Evolutionary conservation across 2,329 filamentous ascomycete species (phyloP), one percentile per base, ranked within the genome.

Genomic region (Kalmusia sp.): DNA sequence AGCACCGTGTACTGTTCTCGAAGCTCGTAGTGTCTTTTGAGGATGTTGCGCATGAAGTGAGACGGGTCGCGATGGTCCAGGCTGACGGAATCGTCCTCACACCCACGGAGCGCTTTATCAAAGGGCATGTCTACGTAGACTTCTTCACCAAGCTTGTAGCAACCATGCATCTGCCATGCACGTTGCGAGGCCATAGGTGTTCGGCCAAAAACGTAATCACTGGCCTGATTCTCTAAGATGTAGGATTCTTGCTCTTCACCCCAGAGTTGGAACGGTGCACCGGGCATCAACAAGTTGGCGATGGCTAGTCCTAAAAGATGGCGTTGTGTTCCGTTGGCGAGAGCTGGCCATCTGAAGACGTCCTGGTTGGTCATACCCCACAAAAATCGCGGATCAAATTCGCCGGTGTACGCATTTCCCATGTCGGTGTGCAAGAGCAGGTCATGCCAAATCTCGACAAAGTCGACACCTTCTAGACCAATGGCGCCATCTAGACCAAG

Each of bases 211-310:
- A 89, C 79, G 63, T 88, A 89, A 62, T 88, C 87, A 52, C 76
- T 74, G 4, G 85, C 85, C 0, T 85, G 87, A 53, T 83, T 87
- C 64, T 89, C 86, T 2, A 88, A 72, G 0, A 87, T 74, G 60
- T 88, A 88, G 55, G 85, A 85, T 0, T 81, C 82, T 69, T 89
- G 86, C 63, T 89, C 86, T 64, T 89, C 86, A 15, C 86, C 86
- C 82, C 84, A 89, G 14, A 83, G 77, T 14, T 87, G 70, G 25
- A 86, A 67, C 0, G 86, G 83, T 25, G 87, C 84, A 14, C 85
- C 85, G 1, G 85, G 85, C 65, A 87, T 77, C 40, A 85, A 74
- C 45, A 87, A 65, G 0, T 84, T 85, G 1, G 82, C 84, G 38
- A 88, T 78, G 61, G 85, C 87, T 14, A 82, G 75, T 4, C 79